Evolutionary conservation across 352 stramenopile species (phyloP).

Genomic region (Pythium guiyangense): DNA sequence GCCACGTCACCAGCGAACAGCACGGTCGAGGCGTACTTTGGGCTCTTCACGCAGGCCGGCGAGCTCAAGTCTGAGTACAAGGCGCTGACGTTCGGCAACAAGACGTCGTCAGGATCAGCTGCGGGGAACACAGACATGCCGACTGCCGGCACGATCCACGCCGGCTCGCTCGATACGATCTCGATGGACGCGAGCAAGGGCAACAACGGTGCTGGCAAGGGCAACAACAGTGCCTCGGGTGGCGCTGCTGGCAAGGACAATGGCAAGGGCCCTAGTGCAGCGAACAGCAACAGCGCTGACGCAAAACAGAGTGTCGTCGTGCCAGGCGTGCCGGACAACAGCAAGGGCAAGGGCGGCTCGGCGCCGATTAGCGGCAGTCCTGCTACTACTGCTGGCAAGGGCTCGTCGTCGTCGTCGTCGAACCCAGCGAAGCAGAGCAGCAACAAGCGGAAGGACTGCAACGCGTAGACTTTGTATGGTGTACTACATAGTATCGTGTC

Average conservation of each 20-base stretch:
- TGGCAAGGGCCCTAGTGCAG: too few relatives aligned
- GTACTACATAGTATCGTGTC: too few relatives aligned
- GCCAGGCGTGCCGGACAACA: neutral
- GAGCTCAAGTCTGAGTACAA: slow-evolving; percentile 43
- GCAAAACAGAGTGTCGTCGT: neutral
- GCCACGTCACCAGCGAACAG: slow-evolving; percentile 36
- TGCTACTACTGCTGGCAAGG: neutral
- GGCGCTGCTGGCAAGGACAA: too few relatives aligned
- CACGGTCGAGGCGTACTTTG: slow-evolving; percentile 72
- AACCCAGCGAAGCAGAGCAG: neutral
- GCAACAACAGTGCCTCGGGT: too few relatives aligned
- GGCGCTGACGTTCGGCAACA: slow-evolving; percentile 26
- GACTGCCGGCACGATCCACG: neutral
- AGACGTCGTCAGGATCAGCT: neutral
- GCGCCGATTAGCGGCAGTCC: neutral
- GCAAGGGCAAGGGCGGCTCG: neutral
- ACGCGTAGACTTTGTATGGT: slow-evolving; percentile 2
- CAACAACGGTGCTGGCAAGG: neutral
- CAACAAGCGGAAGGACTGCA: slow-evolving; percentile 12
- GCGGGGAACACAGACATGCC: too few relatives aligned
- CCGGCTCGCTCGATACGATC: neutral
- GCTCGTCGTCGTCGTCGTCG: neutral
- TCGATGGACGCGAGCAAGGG: neutral
- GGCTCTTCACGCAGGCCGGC: slow-evolving; percentile 45
- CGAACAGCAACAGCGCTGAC: neutral